Base-by-base conservation (phyloP, 371 early-diverging fungal species). In the Rhizopus delemar region DNA sequence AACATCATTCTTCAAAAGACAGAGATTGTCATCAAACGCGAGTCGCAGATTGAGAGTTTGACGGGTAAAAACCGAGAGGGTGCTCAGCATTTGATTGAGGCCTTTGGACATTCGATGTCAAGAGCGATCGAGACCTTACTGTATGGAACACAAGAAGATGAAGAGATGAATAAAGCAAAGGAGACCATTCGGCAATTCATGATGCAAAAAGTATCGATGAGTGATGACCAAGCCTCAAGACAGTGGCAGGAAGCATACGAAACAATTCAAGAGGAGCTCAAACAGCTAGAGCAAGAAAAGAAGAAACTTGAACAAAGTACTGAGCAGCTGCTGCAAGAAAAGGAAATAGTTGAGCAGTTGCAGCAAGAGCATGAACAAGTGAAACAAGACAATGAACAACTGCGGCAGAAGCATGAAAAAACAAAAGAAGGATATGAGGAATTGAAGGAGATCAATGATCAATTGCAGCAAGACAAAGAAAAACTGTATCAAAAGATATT, bases 1-100 rank as follows among this genome's bases (percentile, higher is more conserved):
- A 28, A 57, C 1, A 32, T 53, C 2, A 28, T 53, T 9, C 22
- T 41, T 5, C 48, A 61, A 13, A 57, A 66, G 13, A 28, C n/a
- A 45, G 66, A 66, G n/a, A 31, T 53, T 3, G 12, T 62, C 22
- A 8, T 54, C 3, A 61, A 51, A 34, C 34, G 58, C 6, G 66
- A 66, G 11, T 55, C 50, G 3, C 62, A 66, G 13, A 66, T 66
- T 28, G 62, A 53, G n/a, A 28, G 16, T 11, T 29, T 54, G 13
- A 54, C 31, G n/a, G 41, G 39, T 13, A 41, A 54, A 8, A 22
- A 34, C 13, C 15, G n/a, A n/a, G 46, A 45, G n/a, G 41, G 28
- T 22, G 54, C 31, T 13, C 54, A 38, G 34, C 39, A 41, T 29
- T 32, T 41, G 8, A 41, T 41, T 28, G 41, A 38, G 8, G 54